Conservation (phyloP, 2,329 filamentous ascomycete genomes). For the Ophiosphaerella narmari region DNA sequence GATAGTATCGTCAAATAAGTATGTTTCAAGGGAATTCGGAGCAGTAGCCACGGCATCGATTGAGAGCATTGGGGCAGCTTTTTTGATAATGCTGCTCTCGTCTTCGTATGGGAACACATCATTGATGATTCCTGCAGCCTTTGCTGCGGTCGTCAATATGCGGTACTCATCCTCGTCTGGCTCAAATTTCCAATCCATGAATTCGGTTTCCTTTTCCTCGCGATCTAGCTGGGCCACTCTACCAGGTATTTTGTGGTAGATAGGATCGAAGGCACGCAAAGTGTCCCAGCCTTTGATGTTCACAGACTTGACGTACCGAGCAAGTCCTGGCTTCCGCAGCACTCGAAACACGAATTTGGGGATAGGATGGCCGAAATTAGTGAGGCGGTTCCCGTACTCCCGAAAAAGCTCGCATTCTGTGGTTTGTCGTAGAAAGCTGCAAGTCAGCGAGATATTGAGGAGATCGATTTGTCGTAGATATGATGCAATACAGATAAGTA, state of each 20-base stretch:
- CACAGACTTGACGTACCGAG: constrained; percentile 6
- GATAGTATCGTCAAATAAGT: constrained; percentile 1
- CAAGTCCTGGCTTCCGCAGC: constrained; percentile 5
- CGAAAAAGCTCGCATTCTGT: constrained; percentile 18
- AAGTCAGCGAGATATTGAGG: constrained; percentile 15
- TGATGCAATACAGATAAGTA: constrained; percentile 14
- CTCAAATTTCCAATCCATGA: too few species aligned
- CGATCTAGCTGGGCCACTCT: too few species aligned
- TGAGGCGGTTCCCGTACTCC: constrained; percentile 9
- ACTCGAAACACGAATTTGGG: constrained; percentile 5
- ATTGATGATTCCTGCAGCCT: constrained; percentile 9
- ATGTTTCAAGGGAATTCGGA: background rate
- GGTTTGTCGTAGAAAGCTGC: constrained; percentile 7
- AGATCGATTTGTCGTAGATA: constrained; percentile 15
- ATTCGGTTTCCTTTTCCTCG: too few species aligned
- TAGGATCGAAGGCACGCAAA: background rate
- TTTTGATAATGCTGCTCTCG: constrained; percentile 4
- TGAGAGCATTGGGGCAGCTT: background rate
- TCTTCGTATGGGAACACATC: constrained; percentile 8
- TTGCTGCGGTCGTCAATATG: constrained; percentile 8
- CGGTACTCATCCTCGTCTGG: background rate
- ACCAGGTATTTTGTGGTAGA: background rate
- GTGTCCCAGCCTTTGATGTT: constrained; percentile 1
- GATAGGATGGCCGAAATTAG: background rate
- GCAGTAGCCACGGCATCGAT: background rate